Percentiles rank a stretch among this genome's conserved stretches.
These are phyloP conservation scores for Curvularia sp. DNA, from an alignment of 2,329 filamentous ascomycete genomes.

Conservation along the genomic window DNA sequence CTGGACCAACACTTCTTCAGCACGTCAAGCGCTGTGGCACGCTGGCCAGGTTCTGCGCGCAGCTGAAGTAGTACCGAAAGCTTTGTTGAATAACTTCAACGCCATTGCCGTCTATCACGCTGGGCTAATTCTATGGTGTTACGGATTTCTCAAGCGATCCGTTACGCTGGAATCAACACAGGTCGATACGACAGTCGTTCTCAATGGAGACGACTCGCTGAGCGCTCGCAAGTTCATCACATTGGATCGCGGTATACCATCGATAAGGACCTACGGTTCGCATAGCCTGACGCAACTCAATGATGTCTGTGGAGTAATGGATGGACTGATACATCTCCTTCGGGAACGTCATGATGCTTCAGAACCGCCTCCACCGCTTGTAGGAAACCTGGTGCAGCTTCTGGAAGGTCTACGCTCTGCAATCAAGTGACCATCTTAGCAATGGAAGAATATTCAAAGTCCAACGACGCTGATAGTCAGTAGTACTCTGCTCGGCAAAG, in stretches of 20 bases:
- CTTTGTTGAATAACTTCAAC: conserved; percentile 69
- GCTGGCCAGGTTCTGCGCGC: conserved; percentile 71
- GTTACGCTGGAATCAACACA: conserved; percentile 44
- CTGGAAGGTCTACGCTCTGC: conserved; percentile 67
- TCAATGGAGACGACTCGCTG: conserved; percentile 64
- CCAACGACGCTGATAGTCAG: not conserved
- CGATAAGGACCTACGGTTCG: conserved; percentile 51
- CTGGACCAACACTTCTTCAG: conserved; percentile 64
- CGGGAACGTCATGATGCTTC: conserved; percentile 57
- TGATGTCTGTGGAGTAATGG: conserved; percentile 67
- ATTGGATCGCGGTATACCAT: conserved; percentile 63
- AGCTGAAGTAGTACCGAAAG: conserved; percentile 62
- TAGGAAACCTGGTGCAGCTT: conserved; percentile 71
- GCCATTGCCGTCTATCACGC: conserved; percentile 75
- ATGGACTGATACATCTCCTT: conserved; percentile 65
- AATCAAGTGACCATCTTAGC: conserved; percentile 39
- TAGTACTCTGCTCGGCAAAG: not conserved
- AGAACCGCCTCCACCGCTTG: conserved; percentile 62
- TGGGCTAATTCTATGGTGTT: conserved; percentile 72
- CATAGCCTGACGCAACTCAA: conserved; percentile 52
- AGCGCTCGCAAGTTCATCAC: conserved; percentile 65
- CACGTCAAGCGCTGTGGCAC: conserved; percentile 70
- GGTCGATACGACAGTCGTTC: conserved; percentile 46
- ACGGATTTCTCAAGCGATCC: conserved; percentile 61
- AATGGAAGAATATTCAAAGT: conserved; percentile 2